Evolutionary conservation across 805 yeast genomes (phyloP), one percentile per base, ranked within the genome.

Genomic region (Groenewaldozyma salmanticensis): DNA sequence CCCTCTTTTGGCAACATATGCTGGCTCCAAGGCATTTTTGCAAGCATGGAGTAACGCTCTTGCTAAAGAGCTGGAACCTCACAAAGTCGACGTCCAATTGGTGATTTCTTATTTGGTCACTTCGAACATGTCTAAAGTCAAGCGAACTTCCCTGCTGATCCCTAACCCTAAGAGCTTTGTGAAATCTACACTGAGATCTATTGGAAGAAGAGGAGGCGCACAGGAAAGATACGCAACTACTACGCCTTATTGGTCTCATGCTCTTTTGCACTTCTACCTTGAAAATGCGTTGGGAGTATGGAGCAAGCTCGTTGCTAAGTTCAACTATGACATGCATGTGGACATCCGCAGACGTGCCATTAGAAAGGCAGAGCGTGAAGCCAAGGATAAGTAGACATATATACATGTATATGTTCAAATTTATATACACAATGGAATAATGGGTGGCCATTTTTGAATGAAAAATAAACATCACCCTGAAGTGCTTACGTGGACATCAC

Each of bases 191-290:
- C 71, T 92, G 53, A 64, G 64, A 35, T 69, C 72, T 42, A 74
- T 80, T 45, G 96, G 96, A 19, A 79, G 84, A 57, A 76, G 94
- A 52, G 76, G 79, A 37, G 98, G 98, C 42, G 94, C 97, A 16
- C 95, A 86, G 62, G 95, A 84, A 48, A 75, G 95, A 54, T 85
- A 60, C 53, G 94, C 78, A 27, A 86, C 96, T 2, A 64, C 70
- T 42, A 90, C 97, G 1, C 98, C 98, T 27, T 92, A 70, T 71
- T 87, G 95, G 85, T 63, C 86, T 2, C 98, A 92, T 64, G 97
- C 96, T 2, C 58, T 90, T 39, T 77, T 88, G 79, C 95, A 88
- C 60, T 88, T 83, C 72, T 45, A 42, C 27, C 75, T 88, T 47
- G 88, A 77, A 38, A 74, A 74, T 54, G 73, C 86, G 7, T 79